Evolutionary conservation across 202 grass and related monocot species (phyloP).

Genomic region (Dendrocalamus latiflorus): DNA sequence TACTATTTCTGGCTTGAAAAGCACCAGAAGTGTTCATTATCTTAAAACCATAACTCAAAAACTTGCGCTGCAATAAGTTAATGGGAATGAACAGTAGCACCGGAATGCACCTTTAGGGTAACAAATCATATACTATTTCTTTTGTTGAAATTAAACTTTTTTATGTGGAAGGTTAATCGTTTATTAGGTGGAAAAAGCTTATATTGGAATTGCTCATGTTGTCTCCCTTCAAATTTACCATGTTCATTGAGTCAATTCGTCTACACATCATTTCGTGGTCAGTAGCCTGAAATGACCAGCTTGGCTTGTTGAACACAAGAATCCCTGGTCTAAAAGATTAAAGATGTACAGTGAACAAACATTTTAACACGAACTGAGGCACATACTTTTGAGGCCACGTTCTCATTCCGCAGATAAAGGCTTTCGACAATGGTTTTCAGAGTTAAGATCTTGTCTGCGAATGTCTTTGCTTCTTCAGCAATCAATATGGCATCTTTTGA

Average conservation of each 20-base stretch:
- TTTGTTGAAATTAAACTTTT: not conserved
- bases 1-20: too few species aligned
- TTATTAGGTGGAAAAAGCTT: not conserved
- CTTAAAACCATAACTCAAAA: not conserved
- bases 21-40: not conserved
- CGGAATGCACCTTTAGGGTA: not conserved
- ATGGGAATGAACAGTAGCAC: not conserved
- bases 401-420: not conserved
- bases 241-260: not conserved
- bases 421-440: not conserved
- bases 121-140: not conserved
- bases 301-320: not conserved
- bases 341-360: not conserved
- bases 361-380: not conserved
- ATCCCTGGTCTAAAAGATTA: not conserved
- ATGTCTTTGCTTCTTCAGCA: not conserved
- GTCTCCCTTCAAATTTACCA: not conserved
- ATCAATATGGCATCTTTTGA: not conserved
- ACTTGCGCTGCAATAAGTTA: not conserved
- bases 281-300: not conserved
- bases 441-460: not conserved
- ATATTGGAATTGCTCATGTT: not conserved
- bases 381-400: not conserved
- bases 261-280: not conserved
- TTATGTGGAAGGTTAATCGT: not conserved